Evolutionary conservation across 495 filamentous ascomycete species (phyloP).

Genomic region (Endocarpon pusillum): DNA sequence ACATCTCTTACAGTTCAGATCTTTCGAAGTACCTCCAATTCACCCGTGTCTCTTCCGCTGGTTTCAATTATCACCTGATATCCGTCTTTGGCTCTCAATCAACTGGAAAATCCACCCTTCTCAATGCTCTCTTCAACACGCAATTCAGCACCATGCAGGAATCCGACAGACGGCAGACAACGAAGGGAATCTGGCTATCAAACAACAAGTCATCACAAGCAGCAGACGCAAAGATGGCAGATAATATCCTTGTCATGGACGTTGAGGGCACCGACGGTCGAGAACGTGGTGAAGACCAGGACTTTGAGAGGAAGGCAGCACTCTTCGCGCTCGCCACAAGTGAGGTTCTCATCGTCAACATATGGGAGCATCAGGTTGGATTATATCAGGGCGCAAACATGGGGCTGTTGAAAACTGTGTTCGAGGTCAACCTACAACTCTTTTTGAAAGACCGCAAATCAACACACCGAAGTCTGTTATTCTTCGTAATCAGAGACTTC

Average conservation of each 20-base stretch:
- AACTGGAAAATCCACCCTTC: slow-evolving; percentile 90
- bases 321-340: slow-evolving; percentile 93
- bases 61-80: slow-evolving; percentile 98
- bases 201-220: slow-evolving; percentile 58
- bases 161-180: slow-evolving; percentile 76
- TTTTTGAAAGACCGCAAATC: slow-evolving; percentile 91
- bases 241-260: slow-evolving; percentile 98
- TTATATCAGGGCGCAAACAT: slow-evolving; percentile 98
- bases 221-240: slow-evolving; percentile 49
- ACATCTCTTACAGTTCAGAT: slow-evolving; percentile 38
- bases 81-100: slow-evolving; percentile 98
- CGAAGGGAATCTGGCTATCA: slow-evolving; percentile 98
- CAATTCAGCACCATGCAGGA: slow-evolving; percentile 96
- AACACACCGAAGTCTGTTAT: slow-evolving; percentile 78
- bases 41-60: slow-evolving; percentile 64
- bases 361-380: slow-evolving; percentile 98
- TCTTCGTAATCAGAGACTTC: slow-evolving; percentile 97
- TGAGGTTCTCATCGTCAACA: slow-evolving; percentile 95
- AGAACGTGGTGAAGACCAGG: slow-evolving; percentile 93
- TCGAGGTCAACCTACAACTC: slow-evolving; percentile 92
- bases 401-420: slow-evolving; percentile 94
- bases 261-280: slow-evolving; percentile 96
- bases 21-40: slow-evolving; percentile 64
- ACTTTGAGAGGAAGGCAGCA: slow-evolving; percentile 95
- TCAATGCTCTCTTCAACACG: slow-evolving; percentile 92